Evolutionary conservation across 2,329 filamentous ascomycete genomes (phyloP).

Genomic region (Epichloe amarillans): DNA sequence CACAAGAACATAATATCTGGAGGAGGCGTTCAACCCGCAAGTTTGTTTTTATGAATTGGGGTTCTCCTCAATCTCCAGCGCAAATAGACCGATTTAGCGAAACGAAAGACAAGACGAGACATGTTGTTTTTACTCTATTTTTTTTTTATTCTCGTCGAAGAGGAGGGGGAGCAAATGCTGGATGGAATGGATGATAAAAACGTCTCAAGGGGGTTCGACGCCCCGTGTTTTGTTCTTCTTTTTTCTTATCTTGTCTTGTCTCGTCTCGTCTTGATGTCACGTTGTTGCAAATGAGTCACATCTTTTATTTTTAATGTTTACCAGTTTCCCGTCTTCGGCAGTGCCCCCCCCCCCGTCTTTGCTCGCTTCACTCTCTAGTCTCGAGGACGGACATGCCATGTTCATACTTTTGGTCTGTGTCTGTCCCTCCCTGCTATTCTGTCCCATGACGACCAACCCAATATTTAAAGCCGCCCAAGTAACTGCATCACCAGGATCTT

Average conservation of each 20-base stretch:
- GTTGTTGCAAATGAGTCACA: not conserved
- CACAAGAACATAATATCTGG: not conserved
- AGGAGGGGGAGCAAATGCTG: not conserved
- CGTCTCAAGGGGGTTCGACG: not conserved
- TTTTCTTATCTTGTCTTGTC: not conserved
- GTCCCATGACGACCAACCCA: no score
- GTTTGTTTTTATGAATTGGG: not conserved
- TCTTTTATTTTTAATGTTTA: not conserved
- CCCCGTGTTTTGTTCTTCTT: not conserved
- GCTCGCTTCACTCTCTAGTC: no score
- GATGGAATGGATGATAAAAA: not conserved
- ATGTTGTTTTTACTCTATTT: slow-evolving; percentile 1
- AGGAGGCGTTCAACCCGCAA: not conserved
- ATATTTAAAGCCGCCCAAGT: no score
- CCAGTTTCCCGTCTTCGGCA: not conserved
- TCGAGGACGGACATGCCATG: no score
- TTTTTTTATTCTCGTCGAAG: not conserved
- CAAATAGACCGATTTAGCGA: slow-evolving; percentile 5
- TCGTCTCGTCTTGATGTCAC: not conserved
- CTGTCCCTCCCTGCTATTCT: no score
- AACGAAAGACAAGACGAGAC: not conserved
- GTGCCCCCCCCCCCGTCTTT: not conserved
- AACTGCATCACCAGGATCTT: not conserved
- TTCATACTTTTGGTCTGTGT: no score
- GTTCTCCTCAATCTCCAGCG: slow-evolving; percentile 1